A percentile compares a stretch with the other conserved stretches of the same genome.
Conservation (phyloP, 495 filamentous ascomycete species). For the Aspergillus indologenus region DNA sequence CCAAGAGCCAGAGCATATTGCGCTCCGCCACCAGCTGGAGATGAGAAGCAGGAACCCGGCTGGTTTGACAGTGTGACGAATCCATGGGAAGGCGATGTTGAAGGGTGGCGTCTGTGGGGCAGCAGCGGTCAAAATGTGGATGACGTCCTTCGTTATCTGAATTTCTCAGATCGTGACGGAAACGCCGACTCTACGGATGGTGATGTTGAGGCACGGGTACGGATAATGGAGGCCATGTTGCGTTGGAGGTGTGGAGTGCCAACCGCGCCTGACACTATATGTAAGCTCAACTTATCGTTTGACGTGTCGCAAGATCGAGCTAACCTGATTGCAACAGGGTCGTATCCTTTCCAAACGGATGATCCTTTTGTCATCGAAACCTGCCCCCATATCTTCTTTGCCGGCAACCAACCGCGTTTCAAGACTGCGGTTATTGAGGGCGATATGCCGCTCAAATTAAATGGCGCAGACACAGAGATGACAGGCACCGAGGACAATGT, state of each 20-base stretch:
- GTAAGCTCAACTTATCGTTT: slow-evolving; percentile 42
- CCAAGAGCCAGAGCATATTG: slow-evolving; percentile 66
- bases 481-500: slow-evolving; percentile 36
- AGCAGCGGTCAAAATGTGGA: slow-evolving; percentile 90
- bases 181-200: slow-evolving; percentile 16
- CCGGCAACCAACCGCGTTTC: slow-evolving; percentile 82
- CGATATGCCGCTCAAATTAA: slow-evolving; percentile 31
- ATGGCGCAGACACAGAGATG: slow-evolving; percentile 42
- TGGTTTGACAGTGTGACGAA: slow-evolving; percentile 94
- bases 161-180: slow-evolving; percentile 33
- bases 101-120: slow-evolving; percentile 80
- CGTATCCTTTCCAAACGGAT: slow-evolving; percentile 87
- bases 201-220: slow-evolving; percentile 63
- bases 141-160: slow-evolving; percentile 87
- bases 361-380: slow-evolving; percentile 82
- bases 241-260: slow-evolving; percentile 90
- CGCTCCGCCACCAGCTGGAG: slow-evolving; percentile 45
- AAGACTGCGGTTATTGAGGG: slow-evolving; percentile 70
- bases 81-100: slow-evolving; percentile 84
- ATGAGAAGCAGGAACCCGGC: slow-evolving; percentile 49
- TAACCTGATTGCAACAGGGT: slow-evolving; percentile 54
- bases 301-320: background rate
- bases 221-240: slow-evolving; percentile 88
- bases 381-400: slow-evolving; percentile 89
- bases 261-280: slow-evolving; percentile 93